phyloP scores from a whole-genome alignment of 176 grass and related monocot genomes.

The Oryza glumipatula region DNA sequence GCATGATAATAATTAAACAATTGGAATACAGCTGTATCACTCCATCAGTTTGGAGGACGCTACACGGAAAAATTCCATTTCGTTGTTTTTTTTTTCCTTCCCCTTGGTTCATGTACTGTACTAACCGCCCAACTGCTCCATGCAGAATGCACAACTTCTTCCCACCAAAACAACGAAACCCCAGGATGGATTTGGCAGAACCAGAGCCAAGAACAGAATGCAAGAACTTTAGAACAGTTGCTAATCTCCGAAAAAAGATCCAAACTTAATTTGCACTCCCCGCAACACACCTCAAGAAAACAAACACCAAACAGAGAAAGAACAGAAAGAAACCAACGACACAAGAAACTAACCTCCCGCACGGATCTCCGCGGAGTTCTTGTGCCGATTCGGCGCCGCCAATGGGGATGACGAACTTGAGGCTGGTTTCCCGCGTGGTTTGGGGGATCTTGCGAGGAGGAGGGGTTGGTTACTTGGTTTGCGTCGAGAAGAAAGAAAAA shows the following conservation, averaged over 20 bases:
- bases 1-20: constrained; percentile 38
- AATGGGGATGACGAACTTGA: constrained; percentile 26
- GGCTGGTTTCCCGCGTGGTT: not conserved
- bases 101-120: not conserved
- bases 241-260: not conserved
- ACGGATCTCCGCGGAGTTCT: not conserved
- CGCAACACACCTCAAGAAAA: not conserved
- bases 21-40: constrained; percentile 42
- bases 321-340: not conserved
- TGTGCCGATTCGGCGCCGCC: not conserved
- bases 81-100: not conserved
- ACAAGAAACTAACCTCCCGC: constrained; percentile 11
- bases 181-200: not conserved
- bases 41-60: not conserved
- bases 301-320: not conserved
- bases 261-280: not conserved
- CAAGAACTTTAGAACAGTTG: not conserved
- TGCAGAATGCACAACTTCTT: constrained; percentile 36
- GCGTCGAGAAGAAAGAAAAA: not conserved
- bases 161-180: constrained; percentile 8
- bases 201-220: not conserved
- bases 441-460: constrained; percentile 29
- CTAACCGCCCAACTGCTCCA: constrained; percentile 41
- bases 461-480: not conserved
- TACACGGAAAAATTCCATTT: constrained; percentile 32